phyloP scores from a whole-genome alignment of 495 filamentous ascomycete species.

The Hypomontagnella monticulosa region DNA sequence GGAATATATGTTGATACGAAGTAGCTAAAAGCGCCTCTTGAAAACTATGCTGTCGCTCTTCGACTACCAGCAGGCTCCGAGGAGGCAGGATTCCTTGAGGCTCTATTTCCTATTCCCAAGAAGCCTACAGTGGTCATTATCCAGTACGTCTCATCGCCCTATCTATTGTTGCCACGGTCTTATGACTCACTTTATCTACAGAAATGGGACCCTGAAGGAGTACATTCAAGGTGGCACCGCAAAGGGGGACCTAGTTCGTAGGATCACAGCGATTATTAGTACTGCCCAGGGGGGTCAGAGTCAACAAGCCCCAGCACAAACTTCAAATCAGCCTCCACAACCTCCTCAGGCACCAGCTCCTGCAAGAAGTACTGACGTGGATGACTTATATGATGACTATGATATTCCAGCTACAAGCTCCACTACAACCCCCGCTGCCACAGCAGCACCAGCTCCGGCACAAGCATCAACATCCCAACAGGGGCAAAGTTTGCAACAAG shows the following conservation, averaged over 20 bases:
- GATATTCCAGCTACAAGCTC: conserved; percentile 20
- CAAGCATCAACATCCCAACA: conserved; percentile 3
- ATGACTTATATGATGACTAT: conserved; percentile 38
- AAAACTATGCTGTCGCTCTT: conserved; percentile 69
- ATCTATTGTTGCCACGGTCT: neutral
- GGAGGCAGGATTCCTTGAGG: conserved; percentile 82
- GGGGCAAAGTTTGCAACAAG: conserved; percentile 31
- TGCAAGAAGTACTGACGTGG: conserved; percentile 6
- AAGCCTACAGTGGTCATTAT: conserved; percentile 83
- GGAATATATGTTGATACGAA: conserved; percentile 6
- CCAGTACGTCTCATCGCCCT: conserved; percentile 57
- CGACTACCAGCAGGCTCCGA: conserved; percentile 73
- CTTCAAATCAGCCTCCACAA: conserved; percentile 16
- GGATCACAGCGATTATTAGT: conserved; percentile 55
- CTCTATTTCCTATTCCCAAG: conserved; percentile 78
- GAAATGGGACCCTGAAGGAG: conserved; percentile 69
- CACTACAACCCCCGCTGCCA: neutral
- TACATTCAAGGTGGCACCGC: conserved; percentile 68
- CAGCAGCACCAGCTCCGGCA: neutral
- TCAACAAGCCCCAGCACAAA: conserved; percentile 13
- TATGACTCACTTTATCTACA: conserved; percentile 37
- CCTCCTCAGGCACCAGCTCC: conserved; percentile 26
- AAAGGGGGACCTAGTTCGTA: conserved; percentile 66
- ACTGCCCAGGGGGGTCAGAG: conserved; percentile 15
- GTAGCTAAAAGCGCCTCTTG: conserved; percentile 59